A percentile compares a stretch with the other conserved stretches of the same genome.
These are phyloP conservation scores for Antrodiella citrinella DNA, from an alignment of 768 basidiomycete species.

Conservation along the genomic window DNA sequence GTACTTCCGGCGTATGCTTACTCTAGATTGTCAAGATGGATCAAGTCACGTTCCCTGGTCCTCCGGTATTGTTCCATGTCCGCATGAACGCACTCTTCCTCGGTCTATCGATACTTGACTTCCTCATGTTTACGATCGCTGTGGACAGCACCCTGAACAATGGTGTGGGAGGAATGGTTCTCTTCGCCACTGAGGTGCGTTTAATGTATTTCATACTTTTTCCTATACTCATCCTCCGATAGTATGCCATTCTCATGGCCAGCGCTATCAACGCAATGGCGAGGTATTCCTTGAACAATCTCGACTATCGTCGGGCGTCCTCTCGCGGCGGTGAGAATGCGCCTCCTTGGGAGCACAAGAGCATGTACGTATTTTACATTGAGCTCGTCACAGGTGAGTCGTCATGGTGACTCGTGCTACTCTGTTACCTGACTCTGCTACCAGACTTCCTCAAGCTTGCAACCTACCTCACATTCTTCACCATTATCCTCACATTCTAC, in stretches of 20 bases:
- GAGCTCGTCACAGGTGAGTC: conserved; percentile 80
- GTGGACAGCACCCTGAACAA: conserved; percentile 71
- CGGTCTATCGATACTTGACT: conserved; percentile 68
- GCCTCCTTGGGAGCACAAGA: conserved; percentile 95
- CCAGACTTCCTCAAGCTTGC: conserved; percentile 89
- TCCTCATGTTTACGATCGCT: conserved; percentile 71
- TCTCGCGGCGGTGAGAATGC: conserved; percentile 75
- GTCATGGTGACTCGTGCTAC: conserved; percentile 2
- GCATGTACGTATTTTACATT: conserved; percentile 94
- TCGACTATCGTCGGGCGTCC: conserved; percentile 77
- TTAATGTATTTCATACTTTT: not conserved
- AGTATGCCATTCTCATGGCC: conserved; percentile 89
- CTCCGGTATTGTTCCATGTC: conserved; percentile 75
- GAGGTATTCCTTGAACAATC: conserved; percentile 75
- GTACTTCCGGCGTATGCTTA: not conserved
- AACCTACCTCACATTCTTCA: conserved; percentile 91
- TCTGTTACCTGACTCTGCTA: conserved; percentile 8
- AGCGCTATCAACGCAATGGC: conserved; percentile 68
- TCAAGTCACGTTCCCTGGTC: conserved; percentile 83
- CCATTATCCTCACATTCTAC: conserved; percentile 88
- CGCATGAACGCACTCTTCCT: conserved; percentile 70
- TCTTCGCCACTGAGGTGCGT: conserved; percentile 90
- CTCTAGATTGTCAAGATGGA: conserved; percentile 67
- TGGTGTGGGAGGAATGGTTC: conserved; percentile 84
- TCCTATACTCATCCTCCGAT: too few relatives aligned